Percentiles rank a stretch among this genome's conserved stretches.
These are phyloP conservation scores for Paraphaeosphaeria minitans DNA, from an alignment of 2,329 filamentous ascomycete genomes.

Conservation along the genomic window DNA sequence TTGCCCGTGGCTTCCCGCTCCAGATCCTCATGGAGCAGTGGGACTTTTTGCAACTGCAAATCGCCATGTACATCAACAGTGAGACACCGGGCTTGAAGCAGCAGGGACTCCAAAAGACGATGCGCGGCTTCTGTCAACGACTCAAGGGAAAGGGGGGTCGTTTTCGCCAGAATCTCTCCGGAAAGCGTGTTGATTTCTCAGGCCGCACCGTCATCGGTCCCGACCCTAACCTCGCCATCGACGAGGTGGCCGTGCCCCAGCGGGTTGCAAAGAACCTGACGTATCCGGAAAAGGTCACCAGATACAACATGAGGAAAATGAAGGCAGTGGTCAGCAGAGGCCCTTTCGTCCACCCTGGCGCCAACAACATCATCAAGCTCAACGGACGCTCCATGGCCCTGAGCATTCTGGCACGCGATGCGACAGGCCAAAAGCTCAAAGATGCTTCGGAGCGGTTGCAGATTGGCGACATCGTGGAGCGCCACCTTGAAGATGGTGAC, in stretches of 20 bases:
- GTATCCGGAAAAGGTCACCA: slow-evolving; percentile 86
- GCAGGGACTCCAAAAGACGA: slow-evolving; percentile 82
- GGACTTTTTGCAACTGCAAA: slow-evolving; percentile 94
- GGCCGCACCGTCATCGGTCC: slow-evolving; percentile 97
- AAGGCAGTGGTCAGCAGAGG: slow-evolving; percentile 76
- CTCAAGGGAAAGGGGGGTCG: slow-evolving; percentile 97
- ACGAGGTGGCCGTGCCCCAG: slow-evolving; percentile 89
- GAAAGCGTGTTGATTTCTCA: slow-evolving; percentile 98
- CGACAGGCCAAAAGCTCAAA: slow-evolving; percentile 61
- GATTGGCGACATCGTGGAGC: slow-evolving; percentile 87
- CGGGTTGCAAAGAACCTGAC: slow-evolving; percentile 96
- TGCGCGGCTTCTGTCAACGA: slow-evolving; percentile 91
- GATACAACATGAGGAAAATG: slow-evolving; percentile 84
- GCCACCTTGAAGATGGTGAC: slow-evolving; percentile 93
- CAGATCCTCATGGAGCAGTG: slow-evolving; percentile 96
- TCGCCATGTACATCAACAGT: slow-evolving; percentile 98
- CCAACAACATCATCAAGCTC: slow-evolving; percentile 75
- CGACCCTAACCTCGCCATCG: slow-evolving; percentile 90
- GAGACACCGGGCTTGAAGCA: slow-evolving; percentile 93
- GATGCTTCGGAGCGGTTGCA: slow-evolving; percentile 74
- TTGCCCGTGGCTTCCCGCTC: slow-evolving; percentile 82
- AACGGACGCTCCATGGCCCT: slow-evolving; percentile 73
- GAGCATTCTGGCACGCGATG: slow-evolving; percentile 60
- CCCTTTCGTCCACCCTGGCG: slow-evolving; percentile 80
- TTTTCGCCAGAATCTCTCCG: slow-evolving; percentile 94